These are phyloP conservation scores for Orbilia javanica DNA, from an alignment of 2,329 filamentous ascomycete species.

Conservation along the genomic window DNA sequence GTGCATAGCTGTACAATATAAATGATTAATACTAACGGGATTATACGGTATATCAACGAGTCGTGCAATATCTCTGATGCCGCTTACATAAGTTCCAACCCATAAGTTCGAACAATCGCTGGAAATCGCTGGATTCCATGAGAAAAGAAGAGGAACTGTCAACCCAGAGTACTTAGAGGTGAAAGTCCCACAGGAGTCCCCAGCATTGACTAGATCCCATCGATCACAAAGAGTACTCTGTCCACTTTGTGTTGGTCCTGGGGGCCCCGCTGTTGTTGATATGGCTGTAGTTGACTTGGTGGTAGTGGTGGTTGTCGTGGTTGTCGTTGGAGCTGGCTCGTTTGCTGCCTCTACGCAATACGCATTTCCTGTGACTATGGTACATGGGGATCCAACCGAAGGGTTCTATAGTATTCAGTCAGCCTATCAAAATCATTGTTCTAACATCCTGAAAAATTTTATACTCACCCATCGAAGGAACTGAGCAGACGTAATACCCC, in stretches of 20 bases:
- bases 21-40: neutral
- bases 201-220: constrained; percentile 4
- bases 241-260: constrained; percentile 17
- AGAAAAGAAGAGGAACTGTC: neutral
- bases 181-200: neutral
- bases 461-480: constrained; percentile 7
- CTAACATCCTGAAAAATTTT: no score
- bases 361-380: neutral
- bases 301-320: neutral
- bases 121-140: constrained; percentile 11
- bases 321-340: neutral
- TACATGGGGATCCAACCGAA: neutral
- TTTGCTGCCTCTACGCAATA: constrained; percentile 10
- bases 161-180: neutral
- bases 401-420: constrained; percentile 1
- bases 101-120: constrained; percentile 12
- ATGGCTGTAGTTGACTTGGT: neutral
- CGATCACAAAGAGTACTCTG: neutral
- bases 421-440: no score
- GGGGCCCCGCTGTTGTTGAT: neutral
- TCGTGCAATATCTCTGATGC: neutral
- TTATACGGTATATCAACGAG: neutral
- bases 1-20: neutral
- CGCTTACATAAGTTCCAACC: constrained; percentile 18
- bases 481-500: neutral